These are phyloP conservation scores for Thecaphora thlaspeos DNA, from an alignment of 1,284 basidiomycete species.

Conservation along the genomic window DNA sequence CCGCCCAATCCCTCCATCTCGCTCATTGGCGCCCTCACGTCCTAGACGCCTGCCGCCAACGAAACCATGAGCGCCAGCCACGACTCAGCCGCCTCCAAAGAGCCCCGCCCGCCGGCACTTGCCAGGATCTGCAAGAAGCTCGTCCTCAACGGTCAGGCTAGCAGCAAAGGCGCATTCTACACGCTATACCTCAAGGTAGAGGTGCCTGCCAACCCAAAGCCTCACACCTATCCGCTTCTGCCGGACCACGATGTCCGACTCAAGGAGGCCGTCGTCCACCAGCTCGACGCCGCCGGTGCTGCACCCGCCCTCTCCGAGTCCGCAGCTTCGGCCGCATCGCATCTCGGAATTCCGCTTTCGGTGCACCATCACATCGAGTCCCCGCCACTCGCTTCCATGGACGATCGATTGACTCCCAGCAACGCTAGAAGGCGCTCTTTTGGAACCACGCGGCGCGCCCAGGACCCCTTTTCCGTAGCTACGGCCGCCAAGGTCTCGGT, in stretches of 20 bases:
- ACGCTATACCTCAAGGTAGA: conserved; percentile 25
- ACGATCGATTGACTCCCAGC: background rate
- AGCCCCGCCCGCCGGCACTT: background rate
- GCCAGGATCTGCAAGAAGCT: conserved; percentile 31
- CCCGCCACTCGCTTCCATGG: background rate
- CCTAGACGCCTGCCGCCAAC: no score
- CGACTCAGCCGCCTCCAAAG: no score
- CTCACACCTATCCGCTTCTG: conserved; percentile 7
- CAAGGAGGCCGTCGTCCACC: conserved; percentile 16
- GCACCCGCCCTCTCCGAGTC: conserved; percentile 27
- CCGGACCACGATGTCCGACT: conserved; percentile 8
- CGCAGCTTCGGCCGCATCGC: conserved; percentile 18
- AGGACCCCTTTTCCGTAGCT: background rate
- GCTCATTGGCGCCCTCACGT: no score
- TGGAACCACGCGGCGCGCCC: background rate
- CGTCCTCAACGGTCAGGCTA: conserved; percentile 26
- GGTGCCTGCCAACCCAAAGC: conserved; percentile 1
- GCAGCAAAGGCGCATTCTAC: conserved; percentile 17
- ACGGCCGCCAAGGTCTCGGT: background rate
- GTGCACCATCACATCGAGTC: conserved; percentile 11
- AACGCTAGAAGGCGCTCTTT: background rate
- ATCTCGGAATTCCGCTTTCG: conserved; percentile 23
- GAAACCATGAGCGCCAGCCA: no score
- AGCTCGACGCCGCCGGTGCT: conserved; percentile 18
- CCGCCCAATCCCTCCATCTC: no score